Base-by-base conservation (phyloP, 371 early-diverging fungal species). In the Rhizomucor pusillus region DNA sequence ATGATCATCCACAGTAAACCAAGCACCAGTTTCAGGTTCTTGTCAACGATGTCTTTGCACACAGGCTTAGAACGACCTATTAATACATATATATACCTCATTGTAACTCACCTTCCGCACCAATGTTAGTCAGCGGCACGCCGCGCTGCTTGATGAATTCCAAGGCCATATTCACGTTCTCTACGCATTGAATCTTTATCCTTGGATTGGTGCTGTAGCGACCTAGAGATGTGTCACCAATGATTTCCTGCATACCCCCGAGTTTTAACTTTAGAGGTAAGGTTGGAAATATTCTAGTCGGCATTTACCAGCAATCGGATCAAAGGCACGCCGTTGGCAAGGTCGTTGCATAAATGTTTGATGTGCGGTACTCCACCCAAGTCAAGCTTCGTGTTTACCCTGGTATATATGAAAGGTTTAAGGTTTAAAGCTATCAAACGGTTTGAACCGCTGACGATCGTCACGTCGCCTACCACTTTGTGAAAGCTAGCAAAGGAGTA, bases 1-100 rank as follows among this genome's bases (percentile, higher is more conserved):
- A 99, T 99, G 60, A 99, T 88, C 10, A 90, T 94, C 99, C 99
- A 99, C 46, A 99, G 88, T 81, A 99, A 82, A 7, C 99, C 99
- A 24, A 99, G 79, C 35, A 95, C 91, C 56, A 99, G 80, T 77
- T 99, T 99, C 24, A 79, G 64, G 74, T 98, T 98, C 13, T 84
- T 79, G 66, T 97, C 97, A 19, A 95, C 94, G 57, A 99, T 95
- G 82, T 99, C 99, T 85, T 54, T 40, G 0, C 12, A 10, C 10
- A 35, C 3, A 24, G 29, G 16, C 36, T 18, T 51, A 18, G 11
- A 22, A 50, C 14, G 34, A 3, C 16, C 22, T 23, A 23, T 16
- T 50, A 1, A 41, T 19, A 14, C n/a, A 18, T 20, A 9, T 23
- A 43, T 37, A 9, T 36, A n/a, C 20, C 7, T 1, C 11, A 37